Percentiles rank a stretch among this genome's conserved stretches.
phyloP scores from a whole-genome alignment of 805 yeast genomes.

The Pichia pseudocactophila region DNA sequence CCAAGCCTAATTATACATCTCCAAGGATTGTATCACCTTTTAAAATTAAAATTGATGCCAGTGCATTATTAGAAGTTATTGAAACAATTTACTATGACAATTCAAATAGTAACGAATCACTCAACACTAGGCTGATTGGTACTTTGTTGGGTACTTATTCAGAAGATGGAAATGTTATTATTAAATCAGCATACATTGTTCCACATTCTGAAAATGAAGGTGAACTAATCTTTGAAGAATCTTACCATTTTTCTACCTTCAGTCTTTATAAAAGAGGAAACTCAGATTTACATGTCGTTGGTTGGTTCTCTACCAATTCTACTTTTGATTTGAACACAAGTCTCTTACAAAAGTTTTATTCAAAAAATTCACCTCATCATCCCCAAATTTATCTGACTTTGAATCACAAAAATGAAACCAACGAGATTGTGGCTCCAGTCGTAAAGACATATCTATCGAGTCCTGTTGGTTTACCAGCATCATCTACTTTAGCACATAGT shows the following conservation, averaged over 20 bases:
- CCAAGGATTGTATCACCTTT: conserved; percentile 35
- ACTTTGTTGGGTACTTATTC: conserved; percentile 74
- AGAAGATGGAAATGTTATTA: conserved; percentile 71
- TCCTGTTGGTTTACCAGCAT: conserved; percentile 50
- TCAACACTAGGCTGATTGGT: conserved; percentile 59
- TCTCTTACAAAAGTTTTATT: conserved; percentile 71
- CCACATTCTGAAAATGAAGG: conserved; percentile 72
- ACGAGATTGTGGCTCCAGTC: conserved; percentile 43
- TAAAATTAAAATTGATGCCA: conserved; percentile 49
- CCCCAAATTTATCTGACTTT: conserved; percentile 77
- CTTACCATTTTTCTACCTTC: conserved; percentile 61
- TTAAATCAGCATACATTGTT: conserved; percentile 70
- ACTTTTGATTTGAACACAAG: conserved; percentile 65
- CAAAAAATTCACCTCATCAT: conserved; percentile 68
- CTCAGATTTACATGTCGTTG: conserved; percentile 70
- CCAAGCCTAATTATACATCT: conserved; percentile 38
- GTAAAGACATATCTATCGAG: conserved; percentile 69
- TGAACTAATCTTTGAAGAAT: conserved; percentile 68
- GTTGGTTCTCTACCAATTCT: conserved; percentile 68
- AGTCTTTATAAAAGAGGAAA: conserved; percentile 67
- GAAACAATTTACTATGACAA: conserved; percentile 58
- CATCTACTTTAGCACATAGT: conserved; percentile 28
- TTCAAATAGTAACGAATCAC: conserved; percentile 28
- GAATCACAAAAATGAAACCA: conserved; percentile 43
- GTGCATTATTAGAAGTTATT: conserved; percentile 68